Evolutionary conservation across 2,329 filamentous ascomycete genomes (phyloP).

Genomic region (Arachnomyces sp.): DNA sequence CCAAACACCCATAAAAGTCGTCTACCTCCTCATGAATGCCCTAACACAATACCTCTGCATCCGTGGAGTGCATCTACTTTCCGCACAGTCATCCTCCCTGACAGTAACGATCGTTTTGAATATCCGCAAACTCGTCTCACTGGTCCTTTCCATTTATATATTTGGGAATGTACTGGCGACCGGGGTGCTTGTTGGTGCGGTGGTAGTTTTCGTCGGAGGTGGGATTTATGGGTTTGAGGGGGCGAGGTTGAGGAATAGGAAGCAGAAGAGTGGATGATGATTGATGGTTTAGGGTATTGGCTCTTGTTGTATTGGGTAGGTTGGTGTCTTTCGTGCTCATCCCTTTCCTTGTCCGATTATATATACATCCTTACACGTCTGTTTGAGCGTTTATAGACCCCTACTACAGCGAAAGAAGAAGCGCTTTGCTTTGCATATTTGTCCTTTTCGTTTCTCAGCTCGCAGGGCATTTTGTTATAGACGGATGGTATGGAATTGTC

Average conservation of each 20-base stretch:
- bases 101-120: slow-evolving; percentile 97
- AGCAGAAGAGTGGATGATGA: not conserved
- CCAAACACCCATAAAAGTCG: slow-evolving; percentile 26
- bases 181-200: slow-evolving; percentile 71
- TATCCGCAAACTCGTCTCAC: slow-evolving; percentile 84
- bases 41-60: slow-evolving; percentile 93
- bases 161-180: slow-evolving; percentile 77
- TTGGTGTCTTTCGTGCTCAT: too few relatives aligned
- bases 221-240: slow-evolving; percentile 77
- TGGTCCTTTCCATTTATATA: slow-evolving; percentile 83
- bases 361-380: too few relatives aligned
- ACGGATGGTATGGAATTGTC: too few relatives aligned
- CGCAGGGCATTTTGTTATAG: too few relatives aligned
- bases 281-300: too few relatives aligned
- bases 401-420: too few relatives aligned
- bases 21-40: slow-evolving; percentile 46
- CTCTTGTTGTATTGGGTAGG: too few relatives aligned
- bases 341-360: too few relatives aligned
- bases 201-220: slow-evolving; percentile 83
- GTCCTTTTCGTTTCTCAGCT: too few relatives aligned
- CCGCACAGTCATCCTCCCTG: slow-evolving; percentile 76
- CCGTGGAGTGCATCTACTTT: slow-evolving; percentile 88
- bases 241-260: slow-evolving; percentile 23
- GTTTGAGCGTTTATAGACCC: too few relatives aligned
- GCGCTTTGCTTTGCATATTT: too few relatives aligned